Percentiles rank a stretch among this genome's conserved stretches.
These are phyloP conservation scores for Tricholoma terreum DNA, from an alignment of 768 basidiomycete genomes.

Conservation along the genomic window DNA sequence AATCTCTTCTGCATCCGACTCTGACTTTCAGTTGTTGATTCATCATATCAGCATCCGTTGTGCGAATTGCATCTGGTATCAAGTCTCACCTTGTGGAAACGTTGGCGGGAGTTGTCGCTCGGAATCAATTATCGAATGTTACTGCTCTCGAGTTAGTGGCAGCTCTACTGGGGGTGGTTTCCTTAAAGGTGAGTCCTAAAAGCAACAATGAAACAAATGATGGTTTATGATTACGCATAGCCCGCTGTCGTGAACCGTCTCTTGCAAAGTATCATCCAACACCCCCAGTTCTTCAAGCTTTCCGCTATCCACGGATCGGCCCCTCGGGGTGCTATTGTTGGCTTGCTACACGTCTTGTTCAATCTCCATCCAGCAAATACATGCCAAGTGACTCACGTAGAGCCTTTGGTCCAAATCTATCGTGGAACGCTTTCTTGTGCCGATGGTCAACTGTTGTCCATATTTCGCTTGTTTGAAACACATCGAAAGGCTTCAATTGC, in stretches of 20 bases:
- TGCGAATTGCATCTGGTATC: slow-evolving; percentile 28
- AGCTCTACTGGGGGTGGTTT: slow-evolving; percentile 35
- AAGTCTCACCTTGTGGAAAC: slow-evolving; percentile 71
- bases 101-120: slow-evolving; percentile 59
- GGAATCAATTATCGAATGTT: slow-evolving; percentile 49
- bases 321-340: slow-evolving; percentile 46
- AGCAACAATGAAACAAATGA: neutral
- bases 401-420: slow-evolving; percentile 74
- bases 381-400: slow-evolving; percentile 80
- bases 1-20: slow-evolving; percentile 5
- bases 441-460: slow-evolving; percentile 66
- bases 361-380: slow-evolving; percentile 75
- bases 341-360: slow-evolving; percentile 67
- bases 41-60: slow-evolving; percentile 26
- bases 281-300: slow-evolving; percentile 55
- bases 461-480: slow-evolving; percentile 76
- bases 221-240: slow-evolving; percentile 31
- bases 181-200: slow-evolving; percentile 55
- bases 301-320: slow-evolving; percentile 19
- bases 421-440: slow-evolving; percentile 62
- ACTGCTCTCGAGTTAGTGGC: slow-evolving; percentile 43
- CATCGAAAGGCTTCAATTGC: slow-evolving; percentile 65
- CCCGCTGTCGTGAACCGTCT: slow-evolving; percentile 72
- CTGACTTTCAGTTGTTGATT: slow-evolving; percentile 4
- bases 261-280: slow-evolving; percentile 73